These are phyloP conservation scores for Saturnispora ahearnii DNA, from an alignment of 805 yeast species.

Conservation along the genomic window DNA sequence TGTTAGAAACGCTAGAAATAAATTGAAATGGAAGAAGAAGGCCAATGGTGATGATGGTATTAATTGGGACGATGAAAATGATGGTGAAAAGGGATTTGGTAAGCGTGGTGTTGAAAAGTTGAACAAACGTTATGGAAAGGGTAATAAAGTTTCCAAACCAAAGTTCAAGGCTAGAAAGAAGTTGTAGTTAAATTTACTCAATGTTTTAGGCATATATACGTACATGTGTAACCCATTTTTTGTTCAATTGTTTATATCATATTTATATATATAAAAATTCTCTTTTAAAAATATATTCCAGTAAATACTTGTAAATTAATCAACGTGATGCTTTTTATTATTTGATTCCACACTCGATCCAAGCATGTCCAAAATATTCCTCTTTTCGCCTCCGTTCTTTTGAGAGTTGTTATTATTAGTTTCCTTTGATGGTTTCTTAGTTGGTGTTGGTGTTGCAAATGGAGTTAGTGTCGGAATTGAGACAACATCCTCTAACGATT, in stretches of 20 bases:
- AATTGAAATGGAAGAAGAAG: constrained; percentile 62
- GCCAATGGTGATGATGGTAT: constrained; percentile 44
- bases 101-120: constrained; percentile 7
- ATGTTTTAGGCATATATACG: not conserved
- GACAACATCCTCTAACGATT: not conserved
- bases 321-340: not conserved
- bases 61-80: constrained; percentile 35
- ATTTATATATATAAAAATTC: not conserved
- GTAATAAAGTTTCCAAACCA: constrained; percentile 29
- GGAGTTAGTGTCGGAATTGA: not conserved
- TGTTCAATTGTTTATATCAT: not conserved
- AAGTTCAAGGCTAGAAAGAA: constrained; percentile 54
- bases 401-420: not conserved
- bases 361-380: constrained; percentile 6
- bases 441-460: not conserved
- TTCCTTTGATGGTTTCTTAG: not conserved
- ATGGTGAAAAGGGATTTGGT: constrained; percentile 10
- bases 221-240: not conserved
- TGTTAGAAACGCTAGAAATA: constrained; percentile 86
- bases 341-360: not conserved
- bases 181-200: constrained; percentile 29
- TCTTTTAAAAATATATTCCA: not conserved
- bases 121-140: constrained; percentile 14
- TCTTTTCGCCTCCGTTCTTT: not conserved
- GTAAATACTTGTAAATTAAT: not conserved